These are phyloP conservation scores for Rhynchosporium secalis DNA, from an alignment of 2,329 filamentous ascomycete genomes.

Conservation along the genomic window DNA sequence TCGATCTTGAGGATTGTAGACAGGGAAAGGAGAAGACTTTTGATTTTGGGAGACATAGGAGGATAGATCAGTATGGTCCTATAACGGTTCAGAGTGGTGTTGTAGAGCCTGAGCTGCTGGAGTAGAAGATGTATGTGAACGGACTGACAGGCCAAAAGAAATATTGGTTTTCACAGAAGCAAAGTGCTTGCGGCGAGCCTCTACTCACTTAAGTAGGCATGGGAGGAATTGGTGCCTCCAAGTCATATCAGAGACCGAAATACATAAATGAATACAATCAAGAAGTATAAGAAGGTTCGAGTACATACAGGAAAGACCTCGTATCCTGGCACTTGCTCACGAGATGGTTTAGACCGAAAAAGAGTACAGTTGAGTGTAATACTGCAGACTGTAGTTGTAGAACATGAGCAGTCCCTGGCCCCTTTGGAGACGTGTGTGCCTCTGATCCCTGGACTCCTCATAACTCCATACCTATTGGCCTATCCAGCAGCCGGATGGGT, in stretches of 20 bases:
- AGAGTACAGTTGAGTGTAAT: background rate
- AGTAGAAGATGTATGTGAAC: background rate
- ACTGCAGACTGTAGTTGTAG: no score
- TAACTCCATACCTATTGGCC: background rate
- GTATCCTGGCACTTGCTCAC: no score
- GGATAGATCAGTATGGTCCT: constrained; percentile 46
- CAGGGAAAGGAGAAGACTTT: constrained; percentile 50
- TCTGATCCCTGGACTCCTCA: background rate
- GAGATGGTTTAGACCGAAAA: background rate
- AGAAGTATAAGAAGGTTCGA: no score
- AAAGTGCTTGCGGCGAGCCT: no score
- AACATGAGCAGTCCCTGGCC: background rate
- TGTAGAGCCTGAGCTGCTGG: constrained; percentile 41
- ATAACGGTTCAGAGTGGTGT: constrained; percentile 46
- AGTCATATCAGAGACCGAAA: no score
- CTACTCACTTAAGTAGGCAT: no score
- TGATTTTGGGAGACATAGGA: constrained; percentile 47
- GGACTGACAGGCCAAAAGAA: background rate
- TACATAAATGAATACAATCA: no score
- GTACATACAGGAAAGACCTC: no score
- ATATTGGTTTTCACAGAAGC: background rate
- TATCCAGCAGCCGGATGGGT: constrained; percentile 10
- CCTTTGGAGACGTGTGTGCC: background rate
- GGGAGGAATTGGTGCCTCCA: no score
- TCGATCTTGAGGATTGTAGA: constrained; percentile 50